Base-by-base conservation (phyloP, 2,329 filamentous ascomycete genomes). In the Xylariaceae sp. region DNA sequence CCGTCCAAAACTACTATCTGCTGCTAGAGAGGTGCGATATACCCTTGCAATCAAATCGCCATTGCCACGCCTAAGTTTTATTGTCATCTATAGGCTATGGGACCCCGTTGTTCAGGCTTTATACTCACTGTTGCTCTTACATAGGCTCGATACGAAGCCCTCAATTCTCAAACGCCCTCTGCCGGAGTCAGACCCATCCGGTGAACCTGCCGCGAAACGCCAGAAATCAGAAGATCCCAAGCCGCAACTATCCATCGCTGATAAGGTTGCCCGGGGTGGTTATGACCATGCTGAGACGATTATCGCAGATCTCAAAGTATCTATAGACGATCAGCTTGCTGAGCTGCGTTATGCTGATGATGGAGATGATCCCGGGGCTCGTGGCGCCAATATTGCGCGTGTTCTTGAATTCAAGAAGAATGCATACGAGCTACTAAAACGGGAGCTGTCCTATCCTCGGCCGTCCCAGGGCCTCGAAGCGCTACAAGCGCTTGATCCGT, bases 271-370 rank as follows among this genome's bases (percentile, higher is more conserved):
- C 21, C 71, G 73, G 46, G 74, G 77, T 60, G 68, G 67, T 30
- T 86, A 87, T 65, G 75, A 76, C 22, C 78, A 80, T 58, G 71
- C 91, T 42, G 85, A 88, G 26, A 83, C 87, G 57, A 74, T 89
- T 40, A 80, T 87, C 15, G 69, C 76, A 48, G 84, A 86, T 57
- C 67, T 86, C 40, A 72, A 76, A 62, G 64, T 71, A 29, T 74
- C 74, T 57, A 72, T 79, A 60, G 67, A 77, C 57, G 68, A 76
- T 59, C 75, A 78, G 34, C 63, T 81, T 42, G 72, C 72, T 29
- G 75, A 81, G 44, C 67, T 83, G 26, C 63, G 58, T 39, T 43
- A 58, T 26, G 43, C 55, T 16, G 53, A 59, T 16, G 51, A 60
- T 10, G 65, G 50, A 15, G 55, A 67, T 19, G 61, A 61, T 19